Evolutionary conservation across 371 early-diverging fungal species (phyloP), one percentile per base, ranked within the genome.

Genomic region (Sporodiniella umbellata): DNA sequence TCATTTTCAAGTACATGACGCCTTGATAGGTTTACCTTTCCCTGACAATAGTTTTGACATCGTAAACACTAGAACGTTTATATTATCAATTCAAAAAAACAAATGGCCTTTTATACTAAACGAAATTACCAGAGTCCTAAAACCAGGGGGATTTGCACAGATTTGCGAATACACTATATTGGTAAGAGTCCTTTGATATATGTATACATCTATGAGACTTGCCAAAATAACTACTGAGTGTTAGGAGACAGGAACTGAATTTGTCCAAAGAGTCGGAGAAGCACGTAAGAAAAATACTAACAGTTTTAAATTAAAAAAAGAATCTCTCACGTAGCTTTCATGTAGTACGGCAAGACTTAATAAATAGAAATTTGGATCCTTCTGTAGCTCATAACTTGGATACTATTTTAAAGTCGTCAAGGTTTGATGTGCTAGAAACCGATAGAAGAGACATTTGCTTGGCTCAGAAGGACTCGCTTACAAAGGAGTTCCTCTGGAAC

Each of bases 71-170:
- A 58, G 83, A 21, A 60, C 81, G 26, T 72, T 81, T 55, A 70
- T 78, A 28, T 54, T 77, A 19, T 76, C 74, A 8, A 54, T 79
- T n/a, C 68, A 64, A 8, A 63, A 64, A 53, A 4, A 72, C 15
- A 72, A 79, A 50, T 84, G 81, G 83, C 50, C 68, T 2, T 23
- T 64, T 26, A 54, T 69, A 22, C 53, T 80, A 10, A 56, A 60
- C 40, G 83, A 84, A 50, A 54, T 78, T 4, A 52, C 66, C 19
- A 67, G 79, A 11, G 68, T 81, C 4, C 50, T 75, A 6, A 82
- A 82, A 52, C 79, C 81, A 5, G 83, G 77, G 21, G 83, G 83
- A 2, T 75, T 55, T 45, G 43, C 82, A 14, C 79, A 84, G 49
- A 60, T 69, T 19, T 65, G 75, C 18, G 84, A 84, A 54, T 47